Percentiles rank a stretch among this genome's conserved stretches.
These are phyloP conservation scores for Candida sojae DNA, from an alignment of 1,139 yeast species.

Conservation along the genomic window DNA sequence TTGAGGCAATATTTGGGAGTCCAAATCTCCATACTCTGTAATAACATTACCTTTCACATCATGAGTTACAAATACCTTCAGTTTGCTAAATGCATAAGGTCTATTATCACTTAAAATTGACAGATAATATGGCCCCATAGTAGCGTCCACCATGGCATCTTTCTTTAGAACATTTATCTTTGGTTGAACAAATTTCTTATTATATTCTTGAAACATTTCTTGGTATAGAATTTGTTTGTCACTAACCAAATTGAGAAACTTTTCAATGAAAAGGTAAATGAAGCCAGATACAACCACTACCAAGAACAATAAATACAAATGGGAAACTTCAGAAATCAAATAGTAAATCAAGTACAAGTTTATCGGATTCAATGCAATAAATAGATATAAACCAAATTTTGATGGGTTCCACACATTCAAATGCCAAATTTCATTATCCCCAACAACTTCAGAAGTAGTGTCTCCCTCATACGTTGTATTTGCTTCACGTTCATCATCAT, in stretches of 20 bases:
- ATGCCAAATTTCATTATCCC: conserved; percentile 47
- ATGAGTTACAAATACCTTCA: conserved; percentile 48
- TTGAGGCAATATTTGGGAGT: conserved; percentile 9
- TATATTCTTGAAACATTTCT: conserved; percentile 66
- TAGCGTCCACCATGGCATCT: conserved; percentile 69
- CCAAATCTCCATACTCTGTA: conserved; percentile 14
- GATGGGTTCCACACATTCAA: conserved; percentile 63
- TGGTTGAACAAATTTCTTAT: conserved; percentile 66
- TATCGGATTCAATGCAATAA: conserved; percentile 60
- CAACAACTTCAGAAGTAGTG: conserved; percentile 16
- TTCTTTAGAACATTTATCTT: conserved; percentile 52
- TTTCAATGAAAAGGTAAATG: conserved; percentile 36
- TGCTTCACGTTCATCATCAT: conserved; percentile 11
- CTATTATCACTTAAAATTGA: conserved; percentile 30
- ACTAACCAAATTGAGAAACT: conserved; percentile 49
- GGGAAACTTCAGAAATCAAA: conserved; percentile 30
- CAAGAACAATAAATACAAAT: conserved; percentile 39
- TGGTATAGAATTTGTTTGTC: conserved; percentile 64
- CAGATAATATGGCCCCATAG: conserved; percentile 38
- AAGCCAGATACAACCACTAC: conserved; percentile 39
- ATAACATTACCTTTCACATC: conserved; percentile 42
- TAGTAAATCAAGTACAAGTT: conserved; percentile 41
- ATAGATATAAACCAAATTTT: conserved; percentile 46
- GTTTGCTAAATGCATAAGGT: conserved; percentile 34
- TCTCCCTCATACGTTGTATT: conserved; percentile 3